Evolutionary conservation across 805 yeast species (phyloP).

Genomic region (Candida ipomoeae): DNA sequence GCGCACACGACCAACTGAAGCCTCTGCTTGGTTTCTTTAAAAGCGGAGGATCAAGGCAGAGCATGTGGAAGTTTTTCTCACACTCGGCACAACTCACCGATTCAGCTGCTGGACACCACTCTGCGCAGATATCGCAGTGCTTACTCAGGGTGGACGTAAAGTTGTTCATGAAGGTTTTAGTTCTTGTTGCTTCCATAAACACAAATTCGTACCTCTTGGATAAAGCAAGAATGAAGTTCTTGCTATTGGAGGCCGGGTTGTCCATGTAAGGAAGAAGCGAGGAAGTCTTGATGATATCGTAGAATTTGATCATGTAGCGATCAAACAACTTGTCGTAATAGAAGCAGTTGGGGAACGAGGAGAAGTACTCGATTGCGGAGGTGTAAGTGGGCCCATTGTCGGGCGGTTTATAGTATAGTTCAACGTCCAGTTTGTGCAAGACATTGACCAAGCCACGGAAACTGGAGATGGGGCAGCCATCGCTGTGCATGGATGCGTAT

Average conservation of each 20-base stretch:
- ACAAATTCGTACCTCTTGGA: conserved; percentile 66
- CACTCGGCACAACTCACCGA: conserved; percentile 82
- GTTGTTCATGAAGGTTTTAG: conserved; percentile 56
- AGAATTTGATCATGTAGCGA: conserved; percentile 76
- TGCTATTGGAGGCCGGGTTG: conserved; percentile 47
- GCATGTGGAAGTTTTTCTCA: conserved; percentile 64
- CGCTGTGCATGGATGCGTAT: conserved; percentile 83
- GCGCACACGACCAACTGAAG: conserved; percentile 85
- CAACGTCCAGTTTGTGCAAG: conserved; percentile 62
- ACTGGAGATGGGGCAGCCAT: conserved; percentile 69
- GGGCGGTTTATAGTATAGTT: conserved; percentile 29
- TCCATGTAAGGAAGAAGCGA: conserved; percentile 36
- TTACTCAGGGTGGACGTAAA: conserved; percentile 49
- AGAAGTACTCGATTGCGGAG: conserved; percentile 44
- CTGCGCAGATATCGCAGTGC: conserved; percentile 69
- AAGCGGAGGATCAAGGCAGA: conserved; percentile 83
- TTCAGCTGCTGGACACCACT: conserved; percentile 76
- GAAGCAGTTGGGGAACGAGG: conserved; percentile 61
- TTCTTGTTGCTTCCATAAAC: conserved; percentile 66
- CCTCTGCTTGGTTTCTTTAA: conserved; percentile 78
- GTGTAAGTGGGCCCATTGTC: conserved; percentile 8
- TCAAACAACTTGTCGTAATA: conserved; percentile 86
- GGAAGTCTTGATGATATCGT: conserved; percentile 66
- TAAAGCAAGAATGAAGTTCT: conserved; percentile 57
- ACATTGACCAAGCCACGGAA: conserved; percentile 75